phyloP scores from a whole-genome alignment of 2,329 filamentous ascomycete genomes.

The Diaporthe sp. region DNA sequence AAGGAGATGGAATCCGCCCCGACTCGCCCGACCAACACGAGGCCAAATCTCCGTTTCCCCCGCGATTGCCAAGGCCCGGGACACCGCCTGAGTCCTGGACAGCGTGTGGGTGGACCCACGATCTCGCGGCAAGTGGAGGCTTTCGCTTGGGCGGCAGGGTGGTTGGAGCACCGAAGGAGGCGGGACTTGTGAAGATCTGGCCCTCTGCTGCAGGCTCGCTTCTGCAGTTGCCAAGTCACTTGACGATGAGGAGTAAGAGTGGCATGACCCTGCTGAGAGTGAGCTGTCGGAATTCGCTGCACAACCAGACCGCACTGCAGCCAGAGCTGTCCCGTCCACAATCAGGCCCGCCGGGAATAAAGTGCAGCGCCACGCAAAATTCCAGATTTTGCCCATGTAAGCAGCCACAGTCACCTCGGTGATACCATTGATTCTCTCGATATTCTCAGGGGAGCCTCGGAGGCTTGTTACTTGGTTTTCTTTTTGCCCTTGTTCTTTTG shows the following conservation, averaged over 20 bases:
- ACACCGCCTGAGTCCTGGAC: constrained; percentile 11
- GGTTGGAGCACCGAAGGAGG: constrained; percentile 24
- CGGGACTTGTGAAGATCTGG: constrained; percentile 25
- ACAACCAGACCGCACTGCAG: not conserved
- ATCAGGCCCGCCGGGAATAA: not conserved
- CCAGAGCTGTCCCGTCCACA: not conserved
- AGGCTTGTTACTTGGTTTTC: not conserved
- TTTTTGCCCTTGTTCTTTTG: constrained; percentile 3
- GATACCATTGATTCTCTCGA: no score
- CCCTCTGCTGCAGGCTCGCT: constrained; percentile 6
- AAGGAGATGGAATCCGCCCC: not conserved
- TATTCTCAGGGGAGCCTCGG: not conserved
- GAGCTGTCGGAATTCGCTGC: not conserved
- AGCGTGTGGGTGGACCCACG: constrained; percentile 22
- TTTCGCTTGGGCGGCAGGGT: constrained; percentile 3
- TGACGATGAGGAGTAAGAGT: constrained; percentile 2
- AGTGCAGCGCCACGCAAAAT: not conserved
- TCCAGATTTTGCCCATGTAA: not conserved
- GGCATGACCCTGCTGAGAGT: not conserved
- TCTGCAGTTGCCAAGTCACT: constrained; percentile 20
- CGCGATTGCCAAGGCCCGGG: constrained; percentile 38
- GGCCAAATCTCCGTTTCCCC: constrained; percentile 41
- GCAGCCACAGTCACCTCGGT: not conserved
- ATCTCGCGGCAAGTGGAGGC: constrained; percentile 35
- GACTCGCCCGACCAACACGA: constrained; percentile 39